phyloP scores from a whole-genome alignment of 2,329 filamentous ascomycete genomes.

The Penicillium vulpinum region DNA sequence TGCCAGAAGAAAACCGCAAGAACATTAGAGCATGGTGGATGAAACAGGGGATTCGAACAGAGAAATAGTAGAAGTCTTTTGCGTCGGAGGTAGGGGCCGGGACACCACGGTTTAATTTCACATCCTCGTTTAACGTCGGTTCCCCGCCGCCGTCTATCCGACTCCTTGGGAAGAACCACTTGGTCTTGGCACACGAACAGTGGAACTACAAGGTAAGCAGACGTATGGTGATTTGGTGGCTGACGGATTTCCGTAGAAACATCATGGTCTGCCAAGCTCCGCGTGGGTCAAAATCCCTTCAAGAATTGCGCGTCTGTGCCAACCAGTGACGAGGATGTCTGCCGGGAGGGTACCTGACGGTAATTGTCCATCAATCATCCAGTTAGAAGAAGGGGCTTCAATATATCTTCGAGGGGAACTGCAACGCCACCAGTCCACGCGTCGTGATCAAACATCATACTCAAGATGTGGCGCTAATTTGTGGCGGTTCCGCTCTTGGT shows the following conservation, averaged over 20 bases:
- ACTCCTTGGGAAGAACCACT: conserved; percentile 1
- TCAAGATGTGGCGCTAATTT: background rate
- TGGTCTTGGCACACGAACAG: background rate
- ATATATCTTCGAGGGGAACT: background rate
- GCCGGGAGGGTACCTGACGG: background rate
- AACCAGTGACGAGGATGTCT: background rate
- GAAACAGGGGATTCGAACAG: background rate
- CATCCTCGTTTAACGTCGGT: background rate
- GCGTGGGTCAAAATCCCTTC: background rate
- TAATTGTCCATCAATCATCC: background rate
- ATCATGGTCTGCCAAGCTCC: conserved; percentile 1
- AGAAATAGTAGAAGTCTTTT: background rate
- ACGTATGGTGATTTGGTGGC: conserved; percentile 6
- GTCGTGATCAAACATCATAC: background rate
- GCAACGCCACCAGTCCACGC: background rate
- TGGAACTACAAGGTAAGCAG: conserved; percentile 1
- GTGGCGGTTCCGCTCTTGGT: background rate
- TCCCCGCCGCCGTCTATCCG: background rate
- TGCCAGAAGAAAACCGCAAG: conserved; percentile 16
- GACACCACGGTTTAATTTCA: background rate
- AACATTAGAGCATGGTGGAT: conserved; percentile 22
- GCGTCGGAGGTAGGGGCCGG: background rate
- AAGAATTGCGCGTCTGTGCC: conserved; percentile 1
- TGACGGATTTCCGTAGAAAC: background rate
- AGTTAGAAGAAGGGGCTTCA: background rate